Evolutionary conservation across 805 yeast species (phyloP), one percentile per base, ranked within the genome.

Genomic region (Candida patagonica): DNA sequence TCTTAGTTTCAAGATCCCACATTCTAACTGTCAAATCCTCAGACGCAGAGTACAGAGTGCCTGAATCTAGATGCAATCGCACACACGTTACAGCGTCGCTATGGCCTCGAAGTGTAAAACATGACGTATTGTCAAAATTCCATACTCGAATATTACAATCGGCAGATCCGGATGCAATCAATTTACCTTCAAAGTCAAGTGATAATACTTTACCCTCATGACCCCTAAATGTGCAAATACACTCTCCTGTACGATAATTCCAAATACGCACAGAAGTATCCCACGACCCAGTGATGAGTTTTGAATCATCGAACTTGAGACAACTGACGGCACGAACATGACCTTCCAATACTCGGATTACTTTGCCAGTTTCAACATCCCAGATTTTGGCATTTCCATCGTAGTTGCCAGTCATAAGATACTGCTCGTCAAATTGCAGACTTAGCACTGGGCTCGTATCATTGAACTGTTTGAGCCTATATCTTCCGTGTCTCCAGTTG

Each of bases 221-320:
- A 2, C 97, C 97, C 30, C 89, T 69, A 61, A 92, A 87, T 0
- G 97, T 88, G 6, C 95, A 82, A 17, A 92, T 78, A 55, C 96
- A 89, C 58, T 83, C 82, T 26, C 98, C 98, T 0, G 95, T 86
- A 48, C 81, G 80, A 61, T 86, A 86, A 63, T 89, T 87, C 98
- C 98, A 92, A 27, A 92, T 94, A 51, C 88, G 80, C 46, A 92
- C 86, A 0, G 95, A 86, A 35, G 80, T 73, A 62, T 92, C 98
- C 56, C 86, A 68, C 1, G 95, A 88, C 9, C 95, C 96, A 1
- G 96, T 84, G 32, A 92, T 85, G 31, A 92, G 70, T 61, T 92
- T 92, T 51, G 80, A 84, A 37, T 78, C 80, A 61, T 92, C 97
- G 59, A 89, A 89, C 37, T 74, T 84, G 30, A 92, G 65, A 0